Conservation (phyloP, 257 asterid genomes). For the Coffea eugenioides region DNA sequence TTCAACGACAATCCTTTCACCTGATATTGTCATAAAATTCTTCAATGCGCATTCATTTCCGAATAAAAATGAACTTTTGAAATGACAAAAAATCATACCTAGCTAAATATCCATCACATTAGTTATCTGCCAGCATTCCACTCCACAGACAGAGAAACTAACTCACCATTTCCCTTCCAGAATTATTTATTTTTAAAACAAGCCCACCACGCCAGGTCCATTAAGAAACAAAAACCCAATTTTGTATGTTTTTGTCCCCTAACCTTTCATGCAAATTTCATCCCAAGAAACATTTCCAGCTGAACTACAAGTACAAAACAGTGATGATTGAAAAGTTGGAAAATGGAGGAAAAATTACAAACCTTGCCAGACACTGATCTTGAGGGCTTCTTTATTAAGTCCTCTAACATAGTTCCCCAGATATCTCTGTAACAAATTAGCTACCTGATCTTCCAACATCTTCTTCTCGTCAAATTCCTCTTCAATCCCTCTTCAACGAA, state of each 20-base stretch:
- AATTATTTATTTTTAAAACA: background rate
- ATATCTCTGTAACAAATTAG: conserved; percentile 80
- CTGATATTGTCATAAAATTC: background rate
- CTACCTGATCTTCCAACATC: conserved; percentile 99
- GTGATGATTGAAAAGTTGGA: background rate
- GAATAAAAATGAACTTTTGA: background rate
- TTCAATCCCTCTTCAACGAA: conserved; percentile 1
- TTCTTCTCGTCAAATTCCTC: conserved; percentile 11
- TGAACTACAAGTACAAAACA: background rate
- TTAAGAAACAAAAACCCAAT: background rate
- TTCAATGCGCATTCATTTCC: background rate
- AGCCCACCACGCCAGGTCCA: background rate
- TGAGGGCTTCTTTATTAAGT: conserved; percentile 93
- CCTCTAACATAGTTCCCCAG: conserved; percentile 95
- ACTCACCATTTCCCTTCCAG: background rate
- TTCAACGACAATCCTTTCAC: background rate
- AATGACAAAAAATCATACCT: background rate
- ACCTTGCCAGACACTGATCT: conserved; percentile 99
- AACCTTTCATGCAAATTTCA: background rate
- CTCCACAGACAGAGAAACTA: background rate
- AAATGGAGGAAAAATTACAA: background rate
- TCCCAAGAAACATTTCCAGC: background rate
- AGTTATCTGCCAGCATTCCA: background rate
- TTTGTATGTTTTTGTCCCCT: background rate
- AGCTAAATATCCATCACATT: background rate